Base-by-base conservation (phyloP, 2,329 filamentous ascomycete genomes). In the Thielaviopsis punctulata region DNA sequence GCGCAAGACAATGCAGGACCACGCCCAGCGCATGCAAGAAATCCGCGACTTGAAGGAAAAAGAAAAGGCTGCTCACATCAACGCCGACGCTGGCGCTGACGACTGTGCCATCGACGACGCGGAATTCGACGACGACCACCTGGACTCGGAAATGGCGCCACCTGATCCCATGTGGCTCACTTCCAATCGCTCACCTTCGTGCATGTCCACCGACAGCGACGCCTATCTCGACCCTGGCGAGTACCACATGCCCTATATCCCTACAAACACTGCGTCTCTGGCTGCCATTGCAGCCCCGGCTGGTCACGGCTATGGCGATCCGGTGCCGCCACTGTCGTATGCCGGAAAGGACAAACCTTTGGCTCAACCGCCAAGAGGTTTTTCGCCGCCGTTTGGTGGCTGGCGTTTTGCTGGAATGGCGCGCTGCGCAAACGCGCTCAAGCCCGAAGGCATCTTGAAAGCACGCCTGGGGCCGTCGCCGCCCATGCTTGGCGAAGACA, bases 401-500 rank as follows among this genome's bases (percentile, higher is more conserved):
- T 33, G 48, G 10, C 48, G 19, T 15, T 51, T 51, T 43, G 45
- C 24, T 25, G 52, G 52, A 9, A 52, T 54, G 46, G 48, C 48
- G 12, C 22, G 36, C 19, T 43, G 51, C 23, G 52, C 33, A n/a
- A n/a, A n/a, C 5, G n/a, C 33, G 8, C 49, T 49, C 7, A 51
- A 46, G 45, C 22, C 41, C 4, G 53, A 55, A 9, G 49, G 48
- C 4, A 48, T 48, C 22, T 46, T 39, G 36, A 48, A 45, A 59
- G 68, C 72, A 61, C 73, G 73, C 54, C 66, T 74, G 57, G 70
- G 69, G 21, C 69, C 73, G 59, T 80, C 79, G 55, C 90, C 90
- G 41, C 90, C 90, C 9, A 93, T 96, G 88, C 77, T 95, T 10
- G 90, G 90, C 52, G 69, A 72, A 53, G 84, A 94, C 58, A 75